Percentiles rank a stretch among this genome's conserved stretches.
These are phyloP conservation scores for Kodamaea ohmeri DNA, from an alignment of 1,139 yeast genomes.

Conservation along the genomic window DNA sequence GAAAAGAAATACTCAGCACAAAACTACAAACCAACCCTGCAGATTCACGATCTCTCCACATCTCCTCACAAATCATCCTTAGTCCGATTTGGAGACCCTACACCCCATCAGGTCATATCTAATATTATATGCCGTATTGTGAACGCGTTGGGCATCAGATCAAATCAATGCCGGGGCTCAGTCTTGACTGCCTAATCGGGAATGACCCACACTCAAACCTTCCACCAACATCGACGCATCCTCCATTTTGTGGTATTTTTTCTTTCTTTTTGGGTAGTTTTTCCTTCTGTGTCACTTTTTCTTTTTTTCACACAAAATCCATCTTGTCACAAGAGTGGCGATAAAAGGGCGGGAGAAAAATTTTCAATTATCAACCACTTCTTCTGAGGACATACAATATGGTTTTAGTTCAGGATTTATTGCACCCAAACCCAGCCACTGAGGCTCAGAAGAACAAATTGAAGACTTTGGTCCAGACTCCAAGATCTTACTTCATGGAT, in stretches of 20 bases:
- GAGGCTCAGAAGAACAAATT: conserved; percentile 97
- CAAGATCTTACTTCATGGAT: conserved; percentile 99
- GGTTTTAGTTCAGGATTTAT: conserved; percentile 30
- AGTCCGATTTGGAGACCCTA: too few relatives aligned
- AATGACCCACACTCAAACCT: too few relatives aligned
- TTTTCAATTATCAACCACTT: not conserved
- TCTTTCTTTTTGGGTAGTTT: too few relatives aligned
- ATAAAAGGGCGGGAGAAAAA: conserved; percentile 8
- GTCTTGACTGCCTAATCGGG: too few relatives aligned
- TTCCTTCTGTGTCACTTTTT: conserved; percentile 1
- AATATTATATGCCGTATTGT: too few relatives aligned
- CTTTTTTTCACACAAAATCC: not conserved
- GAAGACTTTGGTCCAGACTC: conserved; percentile 93
- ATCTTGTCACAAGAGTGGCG: conserved; percentile 1
- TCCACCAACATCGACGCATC: too few relatives aligned
- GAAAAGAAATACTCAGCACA: not conserved
- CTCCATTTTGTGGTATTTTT: too few relatives aligned
- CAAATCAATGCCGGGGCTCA: too few relatives aligned
- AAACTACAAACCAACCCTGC: not conserved
- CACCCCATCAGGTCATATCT: too few relatives aligned
- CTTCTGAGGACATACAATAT: conserved; percentile 5
- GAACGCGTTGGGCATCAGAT: too few relatives aligned
- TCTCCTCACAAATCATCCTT: too few relatives aligned
- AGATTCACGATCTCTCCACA: too few relatives aligned
- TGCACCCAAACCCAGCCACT: conserved; percentile 94